Evolutionary conservation across 2,329 filamentous ascomycete genomes (phyloP), one percentile per base, ranked within the genome.

Genomic region (Dactylellina cionopaga): DNA sequence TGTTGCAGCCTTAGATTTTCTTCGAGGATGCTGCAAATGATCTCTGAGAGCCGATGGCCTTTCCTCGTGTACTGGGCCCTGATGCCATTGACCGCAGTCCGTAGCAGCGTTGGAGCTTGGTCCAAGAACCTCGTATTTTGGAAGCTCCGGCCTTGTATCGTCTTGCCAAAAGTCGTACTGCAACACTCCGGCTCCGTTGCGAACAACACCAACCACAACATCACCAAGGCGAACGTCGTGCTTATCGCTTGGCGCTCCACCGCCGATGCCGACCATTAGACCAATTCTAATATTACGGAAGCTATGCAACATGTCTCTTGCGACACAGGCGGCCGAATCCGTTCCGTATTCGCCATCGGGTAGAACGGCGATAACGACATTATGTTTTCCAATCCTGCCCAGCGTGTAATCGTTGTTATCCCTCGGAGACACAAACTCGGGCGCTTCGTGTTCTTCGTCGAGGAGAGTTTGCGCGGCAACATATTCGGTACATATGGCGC

Each of bases 401-500:
- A 79, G 41, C 0, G 74, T 77, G 31, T 80, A 80, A n/a, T 76
- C 55, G 55, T 80, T 80, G 17, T 76, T 69, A 47, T 78, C 76
- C 41, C 75, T 55, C 15, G 37, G 46, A 6, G 74, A 52, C 11
- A 77, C 29, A 60, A 11, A 44, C 2, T 77, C 74, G 0, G 75
- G 78, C 0, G 17, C 2, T 0, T 77, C 77, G 51, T 83, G 79
- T 27, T 77, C 70, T 65, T 83, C 79, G 54, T 84, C 82, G 1
- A 84, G 79, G 24, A 83, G 79, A 0, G 52, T 75, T 29, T 76
- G 74, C 2, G 82, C 82, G 2, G 82, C 81, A 49, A 80, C 77
- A 47, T 77, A 78, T 54, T 83, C 82, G 0, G 74, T 77, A 0
- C 9, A n/a, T 2, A 83, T 62, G 6, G 82, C 81, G 60, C 80